Evolutionary conservation across 371 early-diverging fungal species (phyloP).

Genomic region (Mucor racemosus): DNA sequence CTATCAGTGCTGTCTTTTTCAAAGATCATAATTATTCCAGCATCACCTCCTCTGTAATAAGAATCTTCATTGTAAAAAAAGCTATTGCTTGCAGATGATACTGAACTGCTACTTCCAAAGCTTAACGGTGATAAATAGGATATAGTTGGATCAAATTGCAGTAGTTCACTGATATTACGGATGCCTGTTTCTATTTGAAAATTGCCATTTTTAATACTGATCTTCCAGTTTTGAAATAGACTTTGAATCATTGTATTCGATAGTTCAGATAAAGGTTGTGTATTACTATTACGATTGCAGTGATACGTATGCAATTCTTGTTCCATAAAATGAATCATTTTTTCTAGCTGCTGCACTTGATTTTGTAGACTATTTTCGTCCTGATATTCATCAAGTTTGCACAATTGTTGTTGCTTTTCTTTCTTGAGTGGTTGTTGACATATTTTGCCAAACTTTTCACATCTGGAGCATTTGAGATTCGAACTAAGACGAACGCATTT

Average conservation of each 20-base stretch:
- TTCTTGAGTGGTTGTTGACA: conserved; percentile 8
- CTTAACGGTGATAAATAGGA: conserved; percentile 11
- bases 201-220: conserved; percentile 15
- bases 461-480: conserved; percentile 7
- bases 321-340: conserved; percentile 5
- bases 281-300: neutral
- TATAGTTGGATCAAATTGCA: conserved; percentile 1
- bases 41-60: neutral
- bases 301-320: conserved; percentile 5
- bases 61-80: neutral
- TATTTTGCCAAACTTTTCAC: conserved; percentile 13
- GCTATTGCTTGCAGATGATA: neutral
- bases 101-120: neutral
- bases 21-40: neutral
- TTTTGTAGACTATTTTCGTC: neutral
- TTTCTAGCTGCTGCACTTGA: conserved; percentile 5
- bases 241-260: neutral
- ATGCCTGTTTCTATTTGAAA: conserved; percentile 31
- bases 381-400: neutral
- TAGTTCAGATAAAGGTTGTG: neutral
- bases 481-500: conserved; percentile 15
- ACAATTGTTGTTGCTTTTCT: neutral
- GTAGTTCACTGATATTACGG: conserved; percentile 14
- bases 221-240: conserved; percentile 11
- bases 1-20: neutral